Evolutionary conservation across 345 rosid species (phyloP).

Genomic region (Citrus glauca): DNA sequence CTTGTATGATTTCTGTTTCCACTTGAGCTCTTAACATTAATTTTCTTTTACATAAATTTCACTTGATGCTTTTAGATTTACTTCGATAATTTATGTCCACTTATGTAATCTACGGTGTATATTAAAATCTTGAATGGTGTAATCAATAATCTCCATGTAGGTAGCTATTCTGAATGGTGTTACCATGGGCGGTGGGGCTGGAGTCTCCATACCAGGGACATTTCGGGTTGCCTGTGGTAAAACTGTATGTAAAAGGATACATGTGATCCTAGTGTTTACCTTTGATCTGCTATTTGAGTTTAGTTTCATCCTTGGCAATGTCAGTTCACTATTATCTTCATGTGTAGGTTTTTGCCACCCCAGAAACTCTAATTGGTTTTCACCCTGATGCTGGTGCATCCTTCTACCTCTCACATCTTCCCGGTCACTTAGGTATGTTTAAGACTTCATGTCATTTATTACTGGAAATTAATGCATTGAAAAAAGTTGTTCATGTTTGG

Average conservation of each 20-base stretch:
- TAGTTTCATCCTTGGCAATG: constrained; percentile 8
- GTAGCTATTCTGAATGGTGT: constrained; percentile 84
- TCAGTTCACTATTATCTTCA: constrained; percentile 7
- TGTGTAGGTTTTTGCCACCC: constrained; percentile 87
- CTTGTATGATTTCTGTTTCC: no score
- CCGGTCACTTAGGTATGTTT: constrained; percentile 75
- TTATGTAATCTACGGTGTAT: neutral
- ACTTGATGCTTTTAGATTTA: neutral
- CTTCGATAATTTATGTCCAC: neutral
- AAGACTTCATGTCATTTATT: neutral
- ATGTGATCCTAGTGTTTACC: neutral
- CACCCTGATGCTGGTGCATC: constrained; percentile 99
- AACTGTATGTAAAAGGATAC: constrained; percentile 49
- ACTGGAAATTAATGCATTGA: neutral
- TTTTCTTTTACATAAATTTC: neutral
- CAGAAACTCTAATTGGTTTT: constrained; percentile 89
- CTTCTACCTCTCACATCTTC: constrained; percentile 78
- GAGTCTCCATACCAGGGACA: constrained; percentile 90
- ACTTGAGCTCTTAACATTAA: neutral
- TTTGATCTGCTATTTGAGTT: neutral
- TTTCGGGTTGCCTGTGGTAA: constrained; percentile 76
- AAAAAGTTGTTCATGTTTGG: neutral
- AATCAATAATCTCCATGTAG: constrained; percentile 28
- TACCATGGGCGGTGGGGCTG: constrained; percentile 97
- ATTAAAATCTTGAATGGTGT: neutral